Evolutionary conservation across 345 rosid genomes (phyloP).

Genomic region (Citrus trifoliata): DNA sequence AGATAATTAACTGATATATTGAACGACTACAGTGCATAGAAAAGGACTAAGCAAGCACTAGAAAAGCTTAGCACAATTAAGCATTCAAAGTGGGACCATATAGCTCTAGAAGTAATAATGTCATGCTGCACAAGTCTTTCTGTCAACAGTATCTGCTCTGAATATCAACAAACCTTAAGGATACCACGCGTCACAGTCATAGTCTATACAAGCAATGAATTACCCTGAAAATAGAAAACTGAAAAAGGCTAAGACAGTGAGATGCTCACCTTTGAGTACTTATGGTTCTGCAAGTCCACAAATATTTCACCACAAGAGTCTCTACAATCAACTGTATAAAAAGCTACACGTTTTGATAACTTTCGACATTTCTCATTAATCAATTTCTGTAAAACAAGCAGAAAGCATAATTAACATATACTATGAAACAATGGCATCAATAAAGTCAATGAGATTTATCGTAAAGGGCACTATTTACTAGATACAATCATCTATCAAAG

Average conservation of each 20-base stretch:
- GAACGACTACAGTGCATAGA: neutral
- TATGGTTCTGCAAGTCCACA: conserved; percentile 74
- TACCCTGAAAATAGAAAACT: neutral
- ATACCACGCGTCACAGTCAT: neutral
- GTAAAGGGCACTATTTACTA: neutral
- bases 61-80: neutral
- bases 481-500: neutral
- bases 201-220: neutral
- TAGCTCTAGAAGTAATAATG: neutral
- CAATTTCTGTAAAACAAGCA: conserved; percentile 45
- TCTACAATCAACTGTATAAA: conserved; percentile 81
- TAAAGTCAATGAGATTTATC: neutral
- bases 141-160: neutral
- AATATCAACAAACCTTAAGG: neutral
- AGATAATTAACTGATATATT: neutral
- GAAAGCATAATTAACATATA: neutral
- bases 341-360: conserved; percentile 67
- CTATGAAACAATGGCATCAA: neutral
- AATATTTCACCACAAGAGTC: conserved; percentile 88
- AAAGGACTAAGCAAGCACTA: neutral
- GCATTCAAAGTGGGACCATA: neutral
- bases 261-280: conserved; percentile 33
- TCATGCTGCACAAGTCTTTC: neutral
- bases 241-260: neutral
- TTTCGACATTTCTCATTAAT: conserved; percentile 78